A percentile compares a stretch with the other conserved stretches of the same genome.
Evolutionary conservation across 140 eudicot genomes (phyloP).

Genomic region (Stevia rebaudiana): DNA sequence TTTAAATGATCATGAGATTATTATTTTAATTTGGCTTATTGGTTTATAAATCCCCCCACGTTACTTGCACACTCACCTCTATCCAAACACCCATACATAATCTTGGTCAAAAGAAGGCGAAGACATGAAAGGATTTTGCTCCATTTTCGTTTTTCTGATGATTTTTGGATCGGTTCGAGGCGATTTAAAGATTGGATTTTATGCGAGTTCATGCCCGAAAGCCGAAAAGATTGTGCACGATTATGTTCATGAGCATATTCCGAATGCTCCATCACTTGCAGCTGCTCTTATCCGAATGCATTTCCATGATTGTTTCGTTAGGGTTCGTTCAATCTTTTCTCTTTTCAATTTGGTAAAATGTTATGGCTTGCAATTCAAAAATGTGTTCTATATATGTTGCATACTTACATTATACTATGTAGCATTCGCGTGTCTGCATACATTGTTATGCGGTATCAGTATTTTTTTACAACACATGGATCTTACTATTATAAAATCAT

Average conservation of each 20-base stretch:
- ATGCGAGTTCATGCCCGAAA: constrained; percentile 51
- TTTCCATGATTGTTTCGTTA: constrained; percentile 77
- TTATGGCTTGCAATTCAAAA: no score
- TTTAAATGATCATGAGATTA: not conserved
- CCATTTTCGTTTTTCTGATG: constrained; percentile 22
- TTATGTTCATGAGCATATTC: constrained; percentile 58
- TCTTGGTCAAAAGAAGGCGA: not conserved
- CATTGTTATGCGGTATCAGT: not conserved
- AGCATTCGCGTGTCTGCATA: not conserved
- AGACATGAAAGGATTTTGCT: constrained; percentile 27
- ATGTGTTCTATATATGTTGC: not conserved
- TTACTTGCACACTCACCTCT: constrained; percentile 2
- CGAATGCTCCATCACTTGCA: constrained; percentile 65
- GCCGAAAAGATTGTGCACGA: constrained; percentile 72
- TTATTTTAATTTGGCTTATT: not conserved
- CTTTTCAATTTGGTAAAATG: no score
- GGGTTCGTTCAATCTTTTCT: constrained; percentile 37
- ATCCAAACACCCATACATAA: not conserved
- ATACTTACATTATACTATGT: not conserved
- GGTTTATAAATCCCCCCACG: not conserved
- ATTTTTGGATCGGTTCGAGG: constrained; percentile 35
- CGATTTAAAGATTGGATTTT: constrained; percentile 43
- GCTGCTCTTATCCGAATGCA: constrained; percentile 71
- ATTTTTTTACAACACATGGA: no score
- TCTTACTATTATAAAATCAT: no score